A percentile compares a stretch with the other conserved stretches of the same genome.
These are phyloP conservation scores for Yamadazyma sp. DNA, from an alignment of 805 yeast genomes.

Conservation along the genomic window DNA sequence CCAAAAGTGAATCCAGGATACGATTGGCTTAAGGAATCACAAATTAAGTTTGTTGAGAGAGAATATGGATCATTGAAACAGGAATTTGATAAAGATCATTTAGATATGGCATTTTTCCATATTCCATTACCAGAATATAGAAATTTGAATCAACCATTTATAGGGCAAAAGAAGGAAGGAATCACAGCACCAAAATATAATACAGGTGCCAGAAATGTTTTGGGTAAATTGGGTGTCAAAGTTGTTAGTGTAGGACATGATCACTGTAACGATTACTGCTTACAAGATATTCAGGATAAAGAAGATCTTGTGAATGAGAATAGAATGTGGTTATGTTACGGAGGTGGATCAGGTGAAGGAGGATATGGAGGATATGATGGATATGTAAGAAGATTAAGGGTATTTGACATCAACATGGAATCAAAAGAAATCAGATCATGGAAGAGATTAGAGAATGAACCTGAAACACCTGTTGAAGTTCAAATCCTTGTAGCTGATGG, in stretches of 20 bases:
- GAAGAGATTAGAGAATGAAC: slow-evolving; percentile 61
- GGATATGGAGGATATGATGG: slow-evolving; percentile 97
- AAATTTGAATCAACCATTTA: slow-evolving; percentile 40
- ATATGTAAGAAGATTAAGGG: slow-evolving; percentile 72
- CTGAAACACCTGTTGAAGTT: slow-evolving; percentile 44
- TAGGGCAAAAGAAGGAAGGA: slow-evolving; percentile 70
- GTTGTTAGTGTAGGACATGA: slow-evolving; percentile 90
- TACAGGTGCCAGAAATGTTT: slow-evolving; percentile 57
- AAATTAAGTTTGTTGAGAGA: slow-evolving; percentile 53
- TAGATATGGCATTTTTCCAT: slow-evolving; percentile 90
- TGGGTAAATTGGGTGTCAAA: slow-evolving; percentile 66
- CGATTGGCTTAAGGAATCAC: slow-evolving; percentile 77
- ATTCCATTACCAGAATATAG: slow-evolving; percentile 88
- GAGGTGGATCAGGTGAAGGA: slow-evolving; percentile 83
- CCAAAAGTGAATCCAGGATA: slow-evolving; percentile 76
- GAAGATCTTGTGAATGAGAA: slow-evolving; percentile 6
- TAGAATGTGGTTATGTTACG: slow-evolving; percentile 82
- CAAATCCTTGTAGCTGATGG: slow-evolving; percentile 52
- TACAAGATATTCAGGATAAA: slow-evolving; percentile 41
- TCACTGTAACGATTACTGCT: slow-evolving; percentile 90
- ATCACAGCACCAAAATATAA: slow-evolving; percentile 76
- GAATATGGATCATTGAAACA: slow-evolving; percentile 22
- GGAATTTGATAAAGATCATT: slow-evolving; percentile 36
- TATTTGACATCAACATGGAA: slow-evolving; percentile 61
- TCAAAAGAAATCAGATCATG: slow-evolving; percentile 55